Conservation (phyloP, 108 stramenopile species). For the Nitzschia sp. region DNA sequence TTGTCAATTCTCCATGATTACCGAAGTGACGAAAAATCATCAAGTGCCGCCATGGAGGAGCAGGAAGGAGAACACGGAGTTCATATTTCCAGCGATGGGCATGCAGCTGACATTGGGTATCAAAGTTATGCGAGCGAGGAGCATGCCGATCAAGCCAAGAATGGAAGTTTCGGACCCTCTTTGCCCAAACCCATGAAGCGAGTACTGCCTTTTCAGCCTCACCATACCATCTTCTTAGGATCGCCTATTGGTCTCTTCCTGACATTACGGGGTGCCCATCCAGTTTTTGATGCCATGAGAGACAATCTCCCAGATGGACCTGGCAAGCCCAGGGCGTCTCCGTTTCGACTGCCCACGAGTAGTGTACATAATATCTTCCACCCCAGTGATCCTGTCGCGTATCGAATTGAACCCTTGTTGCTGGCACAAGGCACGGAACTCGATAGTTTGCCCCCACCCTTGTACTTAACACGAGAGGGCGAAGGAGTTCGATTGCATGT, state of each 20-base stretch:
- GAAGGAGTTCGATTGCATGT: slow-evolving; percentile 75
- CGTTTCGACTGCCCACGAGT: slow-evolving; percentile 69
- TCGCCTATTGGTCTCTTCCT: slow-evolving; percentile 82
- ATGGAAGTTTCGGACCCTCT: slow-evolving; percentile 77
- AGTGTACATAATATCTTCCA: slow-evolving; percentile 80
- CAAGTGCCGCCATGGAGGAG: not conserved
- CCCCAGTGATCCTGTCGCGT: slow-evolving; percentile 82
- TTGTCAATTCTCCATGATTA: slow-evolving; percentile 66
- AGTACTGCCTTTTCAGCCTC: slow-evolving; percentile 73
- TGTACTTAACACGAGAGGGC: slow-evolving; percentile 66
- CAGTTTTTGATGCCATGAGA: slow-evolving; percentile 77
- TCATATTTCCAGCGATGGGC: slow-evolving; percentile 13
- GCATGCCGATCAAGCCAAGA: slow-evolving; percentile 17
- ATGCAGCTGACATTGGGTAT: slow-evolving; percentile 33
- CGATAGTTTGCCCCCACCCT: slow-evolving; percentile 55
- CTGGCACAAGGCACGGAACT: slow-evolving; percentile 47
- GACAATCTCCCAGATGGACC: slow-evolving; percentile 37
- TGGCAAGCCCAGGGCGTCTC: slow-evolving; percentile 41
- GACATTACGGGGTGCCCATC: slow-evolving; percentile 76
- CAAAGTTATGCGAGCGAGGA: slow-evolving; percentile 41
- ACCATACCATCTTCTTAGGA: slow-evolving; percentile 74
- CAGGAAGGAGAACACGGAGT: slow-evolving; percentile 15
- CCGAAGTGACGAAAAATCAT: not conserved
- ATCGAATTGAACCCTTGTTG: slow-evolving; percentile 75
- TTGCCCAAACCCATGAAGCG: slow-evolving; percentile 46